Conservation (phyloP, 805 yeast genomes). For the Saccharomyces eubayanus region DNA sequence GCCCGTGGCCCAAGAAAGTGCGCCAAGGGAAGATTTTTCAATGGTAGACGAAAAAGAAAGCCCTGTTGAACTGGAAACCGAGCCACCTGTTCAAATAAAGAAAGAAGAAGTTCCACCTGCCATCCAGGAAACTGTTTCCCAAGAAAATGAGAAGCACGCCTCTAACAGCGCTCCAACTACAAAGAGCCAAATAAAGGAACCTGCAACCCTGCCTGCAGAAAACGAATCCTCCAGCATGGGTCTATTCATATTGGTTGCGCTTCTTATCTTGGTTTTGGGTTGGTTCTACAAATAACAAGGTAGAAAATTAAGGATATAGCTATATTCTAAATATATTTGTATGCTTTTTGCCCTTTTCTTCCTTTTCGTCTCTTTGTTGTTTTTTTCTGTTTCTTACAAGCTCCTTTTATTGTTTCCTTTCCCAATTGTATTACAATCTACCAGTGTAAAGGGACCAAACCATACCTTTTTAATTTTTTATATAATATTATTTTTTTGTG, state of each 20-base stretch:
- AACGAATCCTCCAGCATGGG: slow-evolving; percentile 49
- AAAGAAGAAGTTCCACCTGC: slow-evolving; percentile 4
- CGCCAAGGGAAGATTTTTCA: slow-evolving; percentile 1
- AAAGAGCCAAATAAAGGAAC: slow-evolving; percentile 23
- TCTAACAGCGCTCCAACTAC: slow-evolving; percentile 26
- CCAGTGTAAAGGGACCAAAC: neutral
- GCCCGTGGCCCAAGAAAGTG: slow-evolving; percentile 1
- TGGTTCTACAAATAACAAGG: slow-evolving; percentile 54
- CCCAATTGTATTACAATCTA: neutral
- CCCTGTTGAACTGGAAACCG: slow-evolving; percentile 16
- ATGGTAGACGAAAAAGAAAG: slow-evolving; percentile 4
- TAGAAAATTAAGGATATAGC: neutral
- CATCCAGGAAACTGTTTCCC: neutral
- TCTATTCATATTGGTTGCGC: slow-evolving; percentile 44
- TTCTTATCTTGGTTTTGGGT: slow-evolving; percentile 50
- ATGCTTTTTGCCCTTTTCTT: neutral
- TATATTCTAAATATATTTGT: neutral
- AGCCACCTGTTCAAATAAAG: slow-evolving; percentile 10
- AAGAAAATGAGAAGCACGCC: neutral
- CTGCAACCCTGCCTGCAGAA: slow-evolving; percentile 15
- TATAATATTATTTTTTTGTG: neutral
- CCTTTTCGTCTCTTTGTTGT: neutral
- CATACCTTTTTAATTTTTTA: neutral
- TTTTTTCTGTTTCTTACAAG: neutral
- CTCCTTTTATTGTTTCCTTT: neutral